Conservation (phyloP, 441 rosid genomes). For the Adansonia gregorii region DNA sequence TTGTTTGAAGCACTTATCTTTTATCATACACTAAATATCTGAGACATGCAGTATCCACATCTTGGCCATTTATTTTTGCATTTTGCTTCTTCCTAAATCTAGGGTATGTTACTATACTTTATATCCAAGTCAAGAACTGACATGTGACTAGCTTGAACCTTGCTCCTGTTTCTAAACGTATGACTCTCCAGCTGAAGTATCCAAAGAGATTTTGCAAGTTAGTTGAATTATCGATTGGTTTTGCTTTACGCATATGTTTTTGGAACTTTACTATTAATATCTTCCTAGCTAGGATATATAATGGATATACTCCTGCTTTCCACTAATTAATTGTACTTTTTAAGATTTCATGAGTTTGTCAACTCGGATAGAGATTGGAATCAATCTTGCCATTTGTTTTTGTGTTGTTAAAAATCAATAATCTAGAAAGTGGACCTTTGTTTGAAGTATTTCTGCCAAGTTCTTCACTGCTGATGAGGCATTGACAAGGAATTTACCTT, state of each 20-base stretch:
- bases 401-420: background rate
- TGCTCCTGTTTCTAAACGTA: background rate
- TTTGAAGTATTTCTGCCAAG: background rate
- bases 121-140: background rate
- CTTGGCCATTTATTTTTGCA: background rate
- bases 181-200: background rate
- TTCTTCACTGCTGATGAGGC: background rate
- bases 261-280: background rate
- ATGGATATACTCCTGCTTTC: background rate
- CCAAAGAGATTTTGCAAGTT: background rate
- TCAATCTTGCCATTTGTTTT: background rate
- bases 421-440: background rate
- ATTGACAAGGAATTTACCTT: background rate
- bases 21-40: conserved; percentile 14
- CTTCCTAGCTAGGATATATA: background rate
- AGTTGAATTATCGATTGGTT: background rate
- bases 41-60: conserved; percentile 12
- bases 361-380: background rate
- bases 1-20: conserved; percentile 19
- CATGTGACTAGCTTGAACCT: background rate
- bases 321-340: background rate
- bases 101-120: background rate
- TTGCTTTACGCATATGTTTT: background rate
- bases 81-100: conserved; percentile 3
- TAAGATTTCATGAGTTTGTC: background rate